Percentiles rank a stretch among this genome's conserved stretches.
Conservation (phyloP, 169 alveolate species). For the Cryptosporidium sp. region DNA sequence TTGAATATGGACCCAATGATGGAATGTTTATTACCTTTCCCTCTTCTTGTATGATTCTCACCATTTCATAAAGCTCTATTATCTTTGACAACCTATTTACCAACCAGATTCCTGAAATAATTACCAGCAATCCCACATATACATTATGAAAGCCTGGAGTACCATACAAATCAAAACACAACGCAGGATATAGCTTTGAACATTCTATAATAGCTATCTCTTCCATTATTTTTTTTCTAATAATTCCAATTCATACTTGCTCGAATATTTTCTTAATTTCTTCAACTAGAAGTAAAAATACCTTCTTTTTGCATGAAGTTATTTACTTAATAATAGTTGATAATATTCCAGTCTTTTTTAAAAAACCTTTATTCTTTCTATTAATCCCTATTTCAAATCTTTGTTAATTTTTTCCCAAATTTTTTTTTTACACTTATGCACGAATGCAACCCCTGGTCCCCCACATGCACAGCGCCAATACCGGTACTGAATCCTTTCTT, state of each 20-base stretch:
- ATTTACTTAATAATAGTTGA: neutral
- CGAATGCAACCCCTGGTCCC: neutral
- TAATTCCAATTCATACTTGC: neutral
- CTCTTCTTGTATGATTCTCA: conserved; percentile 48
- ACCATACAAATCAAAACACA: conserved; percentile 53
- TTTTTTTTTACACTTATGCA: neutral
- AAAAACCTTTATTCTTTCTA: neutral
- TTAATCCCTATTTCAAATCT: neutral
- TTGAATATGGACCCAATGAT: conserved; percentile 62
- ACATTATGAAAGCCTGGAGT: conserved; percentile 68
- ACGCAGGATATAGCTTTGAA: conserved; percentile 30
- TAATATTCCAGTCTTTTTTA: neutral
- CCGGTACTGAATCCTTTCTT: neutral
- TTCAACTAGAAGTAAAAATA: neutral
- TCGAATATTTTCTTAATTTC: neutral
- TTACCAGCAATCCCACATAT: conserved; percentile 1
- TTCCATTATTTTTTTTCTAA: neutral
- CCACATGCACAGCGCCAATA: conserved; percentile 12
- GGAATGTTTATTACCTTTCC: conserved; percentile 25
- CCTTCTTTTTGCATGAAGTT: neutral
- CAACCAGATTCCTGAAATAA: conserved; percentile 5
- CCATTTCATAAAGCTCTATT: conserved; percentile 46
- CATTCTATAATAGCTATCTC: conserved; percentile 11
- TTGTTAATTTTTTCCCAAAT: neutral
- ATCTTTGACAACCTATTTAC: conserved; percentile 21